phyloP scores from a whole-genome alignment of 306 rosid species.

The Fragaria ananassa region DNA sequence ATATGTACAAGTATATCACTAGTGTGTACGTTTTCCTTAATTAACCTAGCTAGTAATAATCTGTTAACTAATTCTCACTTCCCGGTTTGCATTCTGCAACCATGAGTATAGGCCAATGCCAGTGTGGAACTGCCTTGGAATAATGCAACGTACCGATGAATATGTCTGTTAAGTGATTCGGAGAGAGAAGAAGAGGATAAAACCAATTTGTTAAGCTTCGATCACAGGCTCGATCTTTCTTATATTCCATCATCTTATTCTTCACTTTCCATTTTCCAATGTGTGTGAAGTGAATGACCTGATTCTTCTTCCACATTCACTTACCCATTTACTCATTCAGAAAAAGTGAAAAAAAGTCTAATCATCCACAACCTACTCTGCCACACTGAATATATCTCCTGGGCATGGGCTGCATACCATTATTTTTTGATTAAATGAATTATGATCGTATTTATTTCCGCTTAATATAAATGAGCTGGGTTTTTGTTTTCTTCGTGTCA shows the following conservation, averaged over 20 bases:
- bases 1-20: neutral
- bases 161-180: conserved; percentile 9
- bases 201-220: neutral
- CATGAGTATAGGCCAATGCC: neutral
- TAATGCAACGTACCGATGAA: neutral
- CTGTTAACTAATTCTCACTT: neutral
- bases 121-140: neutral
- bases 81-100: neutral
- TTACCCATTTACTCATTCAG: neutral
- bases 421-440: too few species aligned
- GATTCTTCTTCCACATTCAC: neutral
- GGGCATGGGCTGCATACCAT: neutral
- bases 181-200: neutral
- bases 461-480: neutral
- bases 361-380: neutral
- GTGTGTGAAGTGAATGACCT: neutral
- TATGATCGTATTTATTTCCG: neutral
- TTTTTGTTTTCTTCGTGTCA: neutral
- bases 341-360: neutral
- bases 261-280: conserved; percentile 18
- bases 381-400: neutral
- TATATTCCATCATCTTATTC: neutral
- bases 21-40: too few species aligned
- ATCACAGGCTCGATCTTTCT: neutral
- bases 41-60: too few species aligned